These are phyloP conservation scores for Parmelia sp. DNA, from an alignment of 495 filamentous ascomycete genomes.

Conservation along the genomic window DNA sequence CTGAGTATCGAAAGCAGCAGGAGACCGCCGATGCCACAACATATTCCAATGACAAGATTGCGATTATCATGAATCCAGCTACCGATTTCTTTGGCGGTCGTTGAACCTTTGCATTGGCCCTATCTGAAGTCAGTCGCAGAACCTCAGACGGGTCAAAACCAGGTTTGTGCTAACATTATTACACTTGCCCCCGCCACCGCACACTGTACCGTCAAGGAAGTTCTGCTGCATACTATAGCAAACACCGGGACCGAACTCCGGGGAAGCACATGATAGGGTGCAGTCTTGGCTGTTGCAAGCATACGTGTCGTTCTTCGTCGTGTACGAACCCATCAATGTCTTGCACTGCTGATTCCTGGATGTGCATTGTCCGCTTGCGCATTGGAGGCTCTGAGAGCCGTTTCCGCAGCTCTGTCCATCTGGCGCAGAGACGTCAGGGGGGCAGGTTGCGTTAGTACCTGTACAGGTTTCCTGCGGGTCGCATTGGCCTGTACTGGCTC, in stretches of 20 bases:
- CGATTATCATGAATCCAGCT: constrained; percentile 67
- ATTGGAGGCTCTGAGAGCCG: constrained; percentile 53
- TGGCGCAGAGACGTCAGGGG: constrained; percentile 56
- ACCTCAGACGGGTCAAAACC: neutral
- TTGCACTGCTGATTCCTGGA: constrained; percentile 87
- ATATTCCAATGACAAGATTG: constrained; percentile 69
- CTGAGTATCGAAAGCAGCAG: constrained; percentile 55
- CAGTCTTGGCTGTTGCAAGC: constrained; percentile 74
- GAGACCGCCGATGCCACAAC: constrained; percentile 58
- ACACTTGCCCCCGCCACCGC: constrained; percentile 75
- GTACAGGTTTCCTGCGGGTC: constrained; percentile 79
- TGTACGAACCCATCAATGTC: constrained; percentile 73
- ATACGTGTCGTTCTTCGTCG: constrained; percentile 68
- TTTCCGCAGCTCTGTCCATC: constrained; percentile 67
- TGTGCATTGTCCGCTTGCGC: constrained; percentile 92
- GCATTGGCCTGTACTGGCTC: constrained; percentile 68
- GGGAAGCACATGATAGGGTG: constrained; percentile 66
- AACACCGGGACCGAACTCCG: constrained; percentile 54
- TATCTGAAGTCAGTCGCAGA: constrained; percentile 12
- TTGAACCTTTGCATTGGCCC: constrained; percentile 62
- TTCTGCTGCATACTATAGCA: constrained; percentile 80
- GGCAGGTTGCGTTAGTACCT: constrained; percentile 67
- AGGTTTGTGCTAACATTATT: constrained; percentile 44
- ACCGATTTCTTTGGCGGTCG: constrained; percentile 51
- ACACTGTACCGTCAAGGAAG: constrained; percentile 89